phyloP scores from a whole-genome alignment of 139 green algal species.

The Closterium sp. region DNA sequence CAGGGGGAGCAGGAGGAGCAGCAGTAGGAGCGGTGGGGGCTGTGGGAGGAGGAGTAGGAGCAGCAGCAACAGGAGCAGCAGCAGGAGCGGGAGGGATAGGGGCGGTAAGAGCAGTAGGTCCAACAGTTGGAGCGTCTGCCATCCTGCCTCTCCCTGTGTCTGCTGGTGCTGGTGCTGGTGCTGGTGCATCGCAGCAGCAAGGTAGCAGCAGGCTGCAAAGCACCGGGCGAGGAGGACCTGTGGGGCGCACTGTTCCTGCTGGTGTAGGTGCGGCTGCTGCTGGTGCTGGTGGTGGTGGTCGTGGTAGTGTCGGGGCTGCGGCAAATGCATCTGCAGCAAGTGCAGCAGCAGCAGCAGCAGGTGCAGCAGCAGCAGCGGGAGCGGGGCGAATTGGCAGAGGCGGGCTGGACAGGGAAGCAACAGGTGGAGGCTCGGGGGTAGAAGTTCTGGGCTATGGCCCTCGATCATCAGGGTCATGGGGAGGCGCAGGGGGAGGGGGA shows the following conservation, averaged over 20 bases:
- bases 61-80: not conserved
- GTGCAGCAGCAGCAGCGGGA: not conserved
- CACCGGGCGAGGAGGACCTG: not conserved
- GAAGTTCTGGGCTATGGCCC: not conserved
- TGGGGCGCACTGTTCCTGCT: not conserved
- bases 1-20: too few species aligned
- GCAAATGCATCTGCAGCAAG: not conserved
- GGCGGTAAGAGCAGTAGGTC: not conserved
- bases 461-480: not conserved
- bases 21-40: not conserved
- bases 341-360: not conserved
- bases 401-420: not conserved
- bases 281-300: too few species aligned
- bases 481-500: not conserved
- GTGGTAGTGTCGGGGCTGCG: not conserved
- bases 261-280: not conserved
- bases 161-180: not conserved
- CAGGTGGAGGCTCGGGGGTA: not conserved
- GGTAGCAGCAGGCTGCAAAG: not conserved
- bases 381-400: not conserved
- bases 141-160: not conserved
- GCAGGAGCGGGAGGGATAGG: not conserved
- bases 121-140: not conserved
- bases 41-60: not conserved
- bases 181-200: not conserved